Base-by-base conservation (phyloP, 1,139 yeast genomes). In the Meyerozyma sp. region DNA sequence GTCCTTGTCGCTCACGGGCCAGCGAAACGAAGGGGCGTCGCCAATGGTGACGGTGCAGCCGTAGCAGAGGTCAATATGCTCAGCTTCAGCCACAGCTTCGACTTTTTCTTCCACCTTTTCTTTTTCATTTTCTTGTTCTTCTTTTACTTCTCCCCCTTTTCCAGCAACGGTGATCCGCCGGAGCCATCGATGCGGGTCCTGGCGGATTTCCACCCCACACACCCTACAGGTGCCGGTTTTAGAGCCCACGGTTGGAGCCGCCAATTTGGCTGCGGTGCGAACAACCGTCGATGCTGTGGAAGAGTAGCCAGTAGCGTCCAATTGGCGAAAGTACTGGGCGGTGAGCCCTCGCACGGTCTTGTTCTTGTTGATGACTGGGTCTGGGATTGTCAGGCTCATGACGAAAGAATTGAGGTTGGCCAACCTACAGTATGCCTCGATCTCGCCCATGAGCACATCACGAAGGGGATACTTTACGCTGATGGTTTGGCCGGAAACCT, bases 201-300 rank as follows among this genome's bases (percentile, higher is more conserved):
- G 70, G 50, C 75, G 75, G 5, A 83, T 72, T 4, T 61, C 63
- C 23, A 64, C 68, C 8, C 72, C 73, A 59, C 91, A 84, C 1
- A 82, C 55, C 34, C 65, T 63, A 61, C 94, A 86, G 6, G 52
- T 42, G 4, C 48, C 54, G 3, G 45, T 25, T 2, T 49, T 46
- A 8, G 49, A 43, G 5, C 46, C 51, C 18, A 51, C 53, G n/a
- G 54, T 59, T 0, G 88, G 89, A 8, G 75, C 75, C 1, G 79
- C 80, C 41, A 93, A 66, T 60, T 93, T 91, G 42, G 82, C 83
- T 9, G 95, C 96, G 0, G 96, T 91, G 50, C 88, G 82, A 10
- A 90, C 91, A 16, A 93, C 98, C 0, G 98, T 91, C 0, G 97
- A 85, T 2, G 94, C 93, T 4, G 94, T 89, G 42, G 95, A 89